phyloP scores from a whole-genome alignment of 352 stramenopile species.

The Thraustochytrium striatum region DNA sequence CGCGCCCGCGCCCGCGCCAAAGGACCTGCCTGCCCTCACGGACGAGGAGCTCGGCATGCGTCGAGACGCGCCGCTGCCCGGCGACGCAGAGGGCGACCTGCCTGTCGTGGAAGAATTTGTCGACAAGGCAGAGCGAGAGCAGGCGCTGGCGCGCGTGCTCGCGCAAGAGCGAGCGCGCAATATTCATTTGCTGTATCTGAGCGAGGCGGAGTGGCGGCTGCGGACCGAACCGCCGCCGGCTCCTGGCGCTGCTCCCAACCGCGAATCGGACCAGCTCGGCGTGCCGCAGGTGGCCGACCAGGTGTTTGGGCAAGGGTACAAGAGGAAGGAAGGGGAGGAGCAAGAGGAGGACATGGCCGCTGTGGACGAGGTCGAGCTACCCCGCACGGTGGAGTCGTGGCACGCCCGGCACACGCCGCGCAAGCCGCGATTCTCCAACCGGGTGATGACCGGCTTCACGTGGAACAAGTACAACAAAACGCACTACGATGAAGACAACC shows the following conservation, averaged over 20 bases:
- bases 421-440: constrained; percentile 98
- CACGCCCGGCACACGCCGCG: constrained; percentile 93
- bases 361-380: constrained; percentile 79
- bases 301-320: too few species aligned
- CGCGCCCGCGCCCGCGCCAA: too few species aligned
- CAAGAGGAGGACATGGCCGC: constrained; percentile 65
- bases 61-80: too few species aligned
- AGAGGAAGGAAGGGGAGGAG: constrained; percentile 49
- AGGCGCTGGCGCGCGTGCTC: background rate
- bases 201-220: too few species aligned
- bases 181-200: background rate
- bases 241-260: too few species aligned
- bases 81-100: too few species aligned
- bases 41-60: too few species aligned
- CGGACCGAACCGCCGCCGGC: too few species aligned
- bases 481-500: constrained; percentile 98
- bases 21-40: too few species aligned
- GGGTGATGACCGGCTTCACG: constrained; percentile 97
- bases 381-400: constrained; percentile 74
- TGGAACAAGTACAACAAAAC: constrained; percentile 99
- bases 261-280: background rate
- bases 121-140: constrained; percentile 2
- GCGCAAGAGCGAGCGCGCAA: background rate
- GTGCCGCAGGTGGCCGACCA: too few species aligned
- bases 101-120: too few species aligned